Evolutionary conservation across 2,329 filamentous ascomycete species (phyloP).

Genomic region (Colletotrichum eremochloae): DNA sequence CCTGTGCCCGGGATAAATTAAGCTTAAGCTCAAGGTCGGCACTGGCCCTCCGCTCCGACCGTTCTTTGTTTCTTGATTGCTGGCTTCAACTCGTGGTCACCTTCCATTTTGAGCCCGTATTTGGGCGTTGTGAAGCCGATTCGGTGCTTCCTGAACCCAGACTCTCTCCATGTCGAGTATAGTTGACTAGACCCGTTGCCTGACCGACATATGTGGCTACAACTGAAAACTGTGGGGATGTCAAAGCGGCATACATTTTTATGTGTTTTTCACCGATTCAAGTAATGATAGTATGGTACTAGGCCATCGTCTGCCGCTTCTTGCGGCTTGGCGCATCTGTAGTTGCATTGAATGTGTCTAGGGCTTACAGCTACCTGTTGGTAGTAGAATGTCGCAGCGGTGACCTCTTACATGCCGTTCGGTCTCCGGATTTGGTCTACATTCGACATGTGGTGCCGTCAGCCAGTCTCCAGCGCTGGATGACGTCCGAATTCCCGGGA

Average conservation of each 20-base stretch:
- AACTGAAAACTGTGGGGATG: neutral
- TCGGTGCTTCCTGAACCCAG: neutral
- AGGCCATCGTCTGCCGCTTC: neutral
- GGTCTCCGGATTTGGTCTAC: too few relatives aligned
- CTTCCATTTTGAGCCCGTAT: neutral
- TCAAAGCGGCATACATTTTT: too few relatives aligned
- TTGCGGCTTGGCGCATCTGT: neutral
- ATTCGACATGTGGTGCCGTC: neutral
- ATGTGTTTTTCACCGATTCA: neutral
- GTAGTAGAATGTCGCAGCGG: neutral
- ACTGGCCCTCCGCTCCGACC: too few relatives aligned
- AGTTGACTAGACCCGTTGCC: neutral
- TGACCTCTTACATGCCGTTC: neutral
- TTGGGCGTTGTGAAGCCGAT: too few relatives aligned
- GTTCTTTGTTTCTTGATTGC: neutral
- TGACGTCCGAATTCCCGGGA: constrained; percentile 36
- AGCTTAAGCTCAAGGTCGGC: neutral
- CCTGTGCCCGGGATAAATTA: neutral
- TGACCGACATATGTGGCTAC: too few relatives aligned
- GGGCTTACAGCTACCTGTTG: neutral
- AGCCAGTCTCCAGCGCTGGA: constrained; percentile 5
- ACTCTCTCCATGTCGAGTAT: neutral
- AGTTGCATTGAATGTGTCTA: neutral
- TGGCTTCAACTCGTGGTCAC: neutral
- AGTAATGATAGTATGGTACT: neutral